Conservation (phyloP, 2,329 filamentous ascomycete genomes). For the Cladosporium halotolerans region DNA sequence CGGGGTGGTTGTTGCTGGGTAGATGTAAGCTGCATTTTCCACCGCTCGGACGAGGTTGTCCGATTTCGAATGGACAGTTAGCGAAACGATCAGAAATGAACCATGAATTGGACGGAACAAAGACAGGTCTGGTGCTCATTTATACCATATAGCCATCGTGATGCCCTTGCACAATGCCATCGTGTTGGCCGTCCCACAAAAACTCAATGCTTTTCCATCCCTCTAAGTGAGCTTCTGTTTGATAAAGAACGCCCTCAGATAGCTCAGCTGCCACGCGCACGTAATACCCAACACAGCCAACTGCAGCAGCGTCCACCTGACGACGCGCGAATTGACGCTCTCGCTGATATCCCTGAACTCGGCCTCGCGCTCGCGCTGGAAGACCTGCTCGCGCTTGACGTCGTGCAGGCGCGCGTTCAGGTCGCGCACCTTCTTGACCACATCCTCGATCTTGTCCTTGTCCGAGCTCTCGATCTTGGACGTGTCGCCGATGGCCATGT, state of each 20-base stretch:
- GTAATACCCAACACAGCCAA: constrained; percentile 75
- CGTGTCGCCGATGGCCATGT: constrained; percentile 90
- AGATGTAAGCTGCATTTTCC: background rate
- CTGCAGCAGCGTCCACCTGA: constrained; percentile 91
- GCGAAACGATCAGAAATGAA: no score
- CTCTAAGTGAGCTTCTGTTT: constrained; percentile 95
- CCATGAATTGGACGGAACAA: no score
- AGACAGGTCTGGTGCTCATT: no score
- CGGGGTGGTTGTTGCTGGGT: constrained; percentile 49
- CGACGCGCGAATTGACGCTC: constrained; percentile 80
- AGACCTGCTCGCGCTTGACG: constrained; percentile 89
- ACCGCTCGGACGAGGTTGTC: background rate
- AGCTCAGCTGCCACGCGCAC: constrained; percentile 94
- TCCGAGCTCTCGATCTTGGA: constrained; percentile 89
- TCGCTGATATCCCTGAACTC: constrained; percentile 98
- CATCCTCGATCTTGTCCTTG: constrained; percentile 86
- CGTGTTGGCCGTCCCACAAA: no score
- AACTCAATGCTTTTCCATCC: background rate
- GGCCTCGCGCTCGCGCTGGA: constrained; percentile 95
- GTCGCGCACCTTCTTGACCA: constrained; percentile 82
- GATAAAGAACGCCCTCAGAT: constrained; percentile 96
- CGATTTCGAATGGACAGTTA: no score
- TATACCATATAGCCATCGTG: no score
- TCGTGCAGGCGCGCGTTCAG: constrained; percentile 81
- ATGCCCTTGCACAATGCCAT: no score